Conservation (phyloP, 768 basidiomycete species). For the Hebeloma cylindrosporum region DNA sequence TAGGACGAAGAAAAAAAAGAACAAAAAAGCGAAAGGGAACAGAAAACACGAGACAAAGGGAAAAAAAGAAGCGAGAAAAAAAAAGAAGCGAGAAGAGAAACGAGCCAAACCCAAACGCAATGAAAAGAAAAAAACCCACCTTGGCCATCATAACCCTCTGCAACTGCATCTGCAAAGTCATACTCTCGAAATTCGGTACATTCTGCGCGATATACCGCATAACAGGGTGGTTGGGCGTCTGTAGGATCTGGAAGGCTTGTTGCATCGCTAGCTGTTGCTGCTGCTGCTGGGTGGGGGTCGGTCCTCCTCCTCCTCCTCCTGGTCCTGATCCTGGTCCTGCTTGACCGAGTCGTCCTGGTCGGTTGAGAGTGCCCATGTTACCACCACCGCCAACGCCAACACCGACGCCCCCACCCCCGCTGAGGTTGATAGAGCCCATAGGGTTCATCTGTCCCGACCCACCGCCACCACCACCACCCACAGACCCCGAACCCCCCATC, state of each 20-base stretch:
- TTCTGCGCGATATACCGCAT: conserved; percentile 52
- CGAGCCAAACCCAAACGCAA: too few species aligned
- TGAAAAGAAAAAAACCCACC: conserved; percentile 38
- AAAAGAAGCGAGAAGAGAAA: conserved; percentile 2
- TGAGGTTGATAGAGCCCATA: conserved; percentile 1
- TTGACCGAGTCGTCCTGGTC: conserved; percentile 3
- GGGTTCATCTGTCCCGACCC: background rate
- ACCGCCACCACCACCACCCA: too few species aligned
- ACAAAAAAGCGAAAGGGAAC: background rate
- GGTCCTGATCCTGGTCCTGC: conserved; percentile 1
- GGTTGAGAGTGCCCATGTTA: conserved; percentile 8
- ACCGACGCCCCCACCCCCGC: conserved; percentile 5
- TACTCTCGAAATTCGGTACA: conserved; percentile 51
- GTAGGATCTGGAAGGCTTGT: conserved; percentile 49
- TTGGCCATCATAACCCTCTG: conserved; percentile 56
- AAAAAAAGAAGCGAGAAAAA: background rate
- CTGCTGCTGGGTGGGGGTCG: background rate
- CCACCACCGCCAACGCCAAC: conserved; percentile 1
- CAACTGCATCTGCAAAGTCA: conserved; percentile 56
- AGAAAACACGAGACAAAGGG: background rate
- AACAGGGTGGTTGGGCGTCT: conserved; percentile 56
- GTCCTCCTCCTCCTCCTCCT: background rate
- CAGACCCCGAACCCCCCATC: too few species aligned
- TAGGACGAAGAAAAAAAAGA: background rate
- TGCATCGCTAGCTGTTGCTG: conserved; percentile 26